phyloP scores from a whole-genome alignment of 2,329 filamentous ascomycete genomes.

The Pseudogymnoascus sp. region DNA sequence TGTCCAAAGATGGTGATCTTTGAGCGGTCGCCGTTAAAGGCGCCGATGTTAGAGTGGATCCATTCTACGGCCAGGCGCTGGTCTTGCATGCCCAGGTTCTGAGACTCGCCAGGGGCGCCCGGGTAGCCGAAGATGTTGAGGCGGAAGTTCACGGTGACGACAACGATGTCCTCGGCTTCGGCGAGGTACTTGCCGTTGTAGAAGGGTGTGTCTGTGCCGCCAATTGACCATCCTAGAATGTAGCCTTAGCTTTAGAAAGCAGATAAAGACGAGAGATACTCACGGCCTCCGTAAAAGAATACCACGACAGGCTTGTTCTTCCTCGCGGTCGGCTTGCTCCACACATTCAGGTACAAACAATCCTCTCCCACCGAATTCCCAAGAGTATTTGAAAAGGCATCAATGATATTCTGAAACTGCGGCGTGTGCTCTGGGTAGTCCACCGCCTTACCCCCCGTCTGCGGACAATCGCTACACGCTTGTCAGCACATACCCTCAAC shows the following conservation, averaged over 20 bases:
- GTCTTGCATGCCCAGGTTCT: conserved; percentile 47
- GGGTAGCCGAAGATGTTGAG: conserved; percentile 10
- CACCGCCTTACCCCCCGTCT: neutral
- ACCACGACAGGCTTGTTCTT: conserved; percentile 1
- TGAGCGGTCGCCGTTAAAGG: conserved; percentile 44
- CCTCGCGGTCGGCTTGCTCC: neutral
- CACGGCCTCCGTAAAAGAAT: neutral
- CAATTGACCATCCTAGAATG: neutral
- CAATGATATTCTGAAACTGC: neutral
- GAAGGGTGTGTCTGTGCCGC: neutral
- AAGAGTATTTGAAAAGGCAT: neutral
- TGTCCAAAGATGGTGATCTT: conserved; percentile 49
- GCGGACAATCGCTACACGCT: neutral
- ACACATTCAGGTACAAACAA: conserved; percentile 12
- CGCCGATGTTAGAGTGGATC: conserved; percentile 43
- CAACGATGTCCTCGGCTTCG: conserved; percentile 15
- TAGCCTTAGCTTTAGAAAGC: neutral
- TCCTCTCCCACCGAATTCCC: conserved; percentile 11
- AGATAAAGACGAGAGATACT: neutral
- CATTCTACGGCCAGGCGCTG: conserved; percentile 45
- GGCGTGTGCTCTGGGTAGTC: conserved; percentile 4
- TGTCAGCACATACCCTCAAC: neutral
- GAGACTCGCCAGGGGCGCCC: neutral
- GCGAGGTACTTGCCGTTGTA: conserved; percentile 14
- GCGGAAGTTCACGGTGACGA: conserved; percentile 19